Evolutionary conservation across 1,284 basidiomycete genomes (phyloP), one percentile per base, ranked within the genome.

Genomic region (Pseudozyma sp.): DNA sequence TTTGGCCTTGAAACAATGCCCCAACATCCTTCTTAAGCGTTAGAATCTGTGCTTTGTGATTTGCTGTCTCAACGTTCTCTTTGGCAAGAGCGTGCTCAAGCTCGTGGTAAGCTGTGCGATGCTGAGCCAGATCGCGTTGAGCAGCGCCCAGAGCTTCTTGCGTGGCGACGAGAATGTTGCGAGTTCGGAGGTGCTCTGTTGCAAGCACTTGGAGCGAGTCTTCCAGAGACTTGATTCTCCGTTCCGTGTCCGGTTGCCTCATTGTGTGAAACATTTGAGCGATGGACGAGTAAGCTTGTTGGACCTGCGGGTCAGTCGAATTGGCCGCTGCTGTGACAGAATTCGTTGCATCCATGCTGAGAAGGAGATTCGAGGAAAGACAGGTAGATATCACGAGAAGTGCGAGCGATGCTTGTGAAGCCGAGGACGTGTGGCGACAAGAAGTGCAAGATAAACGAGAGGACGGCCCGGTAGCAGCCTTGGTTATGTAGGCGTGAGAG

Each of bases 211-310:
- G 25, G 18, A 25, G 5, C 12, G 34, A 4, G 6, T 13, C 14
- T 18, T 66, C 56, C 40, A 59, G 2, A 6, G 21, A 14, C 25
- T 38, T 25, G n/a, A 65, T 12, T 10, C 52, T 49, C 42, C 50
- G 35, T 9, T 59, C 63, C 16, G n/a, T 39, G 8, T 31, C 40
- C 1, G 52, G 5, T 7, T 31, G 44, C 1, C 34, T 18, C 21
- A 38, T 25, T 1, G 39, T 3, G 19, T 36, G 44, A 34, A 35
- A 40, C 36, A 42, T 43, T 12, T 53, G 51, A 7, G 43, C n/a
- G 2, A 53, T 14, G 11, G 60, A 40, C 2, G 55, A 14, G 18
- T 49, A 21, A 2, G 55, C 50, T 31, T 48, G 61, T 18, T 53
- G 61, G 11, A 45, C 6, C 8, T 57, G 43, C 6, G 54, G 50